phyloP scores from a whole-genome alignment of 768 basidiomycete species.

The Trametes meyenii region DNA sequence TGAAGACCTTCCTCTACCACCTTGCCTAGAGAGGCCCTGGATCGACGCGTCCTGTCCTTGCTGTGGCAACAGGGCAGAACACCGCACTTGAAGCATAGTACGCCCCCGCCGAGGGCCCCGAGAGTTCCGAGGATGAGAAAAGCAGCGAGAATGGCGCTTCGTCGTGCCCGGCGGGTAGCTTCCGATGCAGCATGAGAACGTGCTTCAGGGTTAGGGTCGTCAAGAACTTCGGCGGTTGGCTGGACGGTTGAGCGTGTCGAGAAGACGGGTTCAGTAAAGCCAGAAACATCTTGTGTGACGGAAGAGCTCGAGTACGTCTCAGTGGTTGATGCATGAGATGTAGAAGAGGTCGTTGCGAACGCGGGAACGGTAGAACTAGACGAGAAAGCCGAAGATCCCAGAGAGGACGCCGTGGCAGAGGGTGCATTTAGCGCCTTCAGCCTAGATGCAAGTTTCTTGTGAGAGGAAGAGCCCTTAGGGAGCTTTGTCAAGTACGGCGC shows the following conservation, averaged over 20 bases:
- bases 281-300: background rate
- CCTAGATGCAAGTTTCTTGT: slow-evolving; percentile 10
- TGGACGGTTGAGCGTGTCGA: slow-evolving; percentile 1
- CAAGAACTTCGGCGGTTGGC: slow-evolving; percentile 11
- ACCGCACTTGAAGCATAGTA: slow-evolving; percentile 25
- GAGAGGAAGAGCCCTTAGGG: background rate
- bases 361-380: background rate
- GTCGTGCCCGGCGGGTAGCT: slow-evolving; percentile 10
- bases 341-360: background rate
- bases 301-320: background rate
- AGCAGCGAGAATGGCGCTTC: slow-evolving; percentile 20
- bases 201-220: slow-evolving; percentile 15
- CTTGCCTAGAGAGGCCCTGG: background rate
- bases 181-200: slow-evolving; percentile 4
- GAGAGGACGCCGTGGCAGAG: background rate
- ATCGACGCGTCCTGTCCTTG: slow-evolving; percentile 1
- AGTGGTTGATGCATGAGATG: background rate
- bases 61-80: slow-evolving; percentile 17
- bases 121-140: slow-evolving; percentile 23
- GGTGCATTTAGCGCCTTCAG: background rate
- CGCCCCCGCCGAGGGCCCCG: slow-evolving; percentile 13
- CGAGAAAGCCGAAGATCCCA: background rate
- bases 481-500: background rate
- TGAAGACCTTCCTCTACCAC: slow-evolving; percentile 13
- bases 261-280: background rate